phyloP scores from a whole-genome alignment of 2,329 filamentous ascomycete genomes.

The Achaetomium macrosporum region DNA sequence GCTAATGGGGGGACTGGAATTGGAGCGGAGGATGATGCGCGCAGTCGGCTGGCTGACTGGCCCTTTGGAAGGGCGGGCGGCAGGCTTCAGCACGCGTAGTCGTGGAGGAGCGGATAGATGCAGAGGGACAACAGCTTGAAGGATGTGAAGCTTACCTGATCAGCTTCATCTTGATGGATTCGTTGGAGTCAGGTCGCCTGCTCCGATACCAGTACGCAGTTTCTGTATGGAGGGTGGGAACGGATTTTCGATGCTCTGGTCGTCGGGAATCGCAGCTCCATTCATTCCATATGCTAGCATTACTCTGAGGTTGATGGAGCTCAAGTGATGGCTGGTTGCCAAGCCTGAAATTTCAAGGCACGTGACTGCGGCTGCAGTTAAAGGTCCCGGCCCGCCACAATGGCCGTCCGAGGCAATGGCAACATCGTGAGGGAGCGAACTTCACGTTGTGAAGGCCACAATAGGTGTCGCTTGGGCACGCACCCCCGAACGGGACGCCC shows the following conservation, averaged over 20 bases:
- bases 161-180: slow-evolving; percentile 75
- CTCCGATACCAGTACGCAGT: slow-evolving; percentile 5
- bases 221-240: neutral
- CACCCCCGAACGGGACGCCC: too few species aligned
- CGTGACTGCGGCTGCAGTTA: slow-evolving; percentile 1
- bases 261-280: neutral
- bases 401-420: too few species aligned
- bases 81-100: slow-evolving; percentile 37
- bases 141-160: slow-evolving; percentile 64
- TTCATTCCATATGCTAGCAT: neutral
- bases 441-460: neutral
- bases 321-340: neutral
- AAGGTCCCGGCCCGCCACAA: too few species aligned
- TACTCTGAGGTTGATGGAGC: neutral
- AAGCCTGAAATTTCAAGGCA: slow-evolving; percentile 12
- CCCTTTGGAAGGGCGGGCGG: neutral
- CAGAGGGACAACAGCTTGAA: slow-evolving; percentile 1
- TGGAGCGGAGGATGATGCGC: neutral
- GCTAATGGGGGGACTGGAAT: neutral
- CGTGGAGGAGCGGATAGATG: neutral
- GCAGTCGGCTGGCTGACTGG: neutral
- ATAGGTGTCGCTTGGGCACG: too few species aligned
- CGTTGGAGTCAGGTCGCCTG: slow-evolving; percentile 4
- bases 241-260: neutral
- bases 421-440: too few species aligned